These are phyloP conservation scores for Yarrowia sp. DNA, from an alignment of 805 yeast genomes.

Conservation along the genomic window DNA sequence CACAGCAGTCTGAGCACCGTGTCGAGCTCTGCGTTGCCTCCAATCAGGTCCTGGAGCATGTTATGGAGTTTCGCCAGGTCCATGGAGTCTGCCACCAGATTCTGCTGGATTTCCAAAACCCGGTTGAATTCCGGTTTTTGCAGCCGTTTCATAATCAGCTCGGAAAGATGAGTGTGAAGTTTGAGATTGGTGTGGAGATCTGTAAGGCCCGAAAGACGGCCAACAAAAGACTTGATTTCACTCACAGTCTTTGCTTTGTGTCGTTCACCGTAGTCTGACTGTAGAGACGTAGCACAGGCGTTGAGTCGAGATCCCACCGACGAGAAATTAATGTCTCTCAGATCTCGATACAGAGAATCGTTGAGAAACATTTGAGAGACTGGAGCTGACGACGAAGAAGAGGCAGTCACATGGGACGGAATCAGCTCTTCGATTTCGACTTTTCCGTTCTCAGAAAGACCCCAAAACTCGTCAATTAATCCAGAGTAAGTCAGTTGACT, in stretches of 20 bases:
- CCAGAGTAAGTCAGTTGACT: constrained; percentile 82
- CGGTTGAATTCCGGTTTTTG: constrained; percentile 36
- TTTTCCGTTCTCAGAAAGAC: constrained; percentile 41
- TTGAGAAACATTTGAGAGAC: constrained; percentile 26
- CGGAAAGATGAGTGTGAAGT: constrained; percentile 72
- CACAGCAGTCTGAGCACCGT: constrained; percentile 54
- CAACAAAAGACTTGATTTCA: constrained; percentile 70
- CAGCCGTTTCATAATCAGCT: constrained; percentile 52
- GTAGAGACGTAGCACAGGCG: constrained; percentile 64
- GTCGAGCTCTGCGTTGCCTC: constrained; percentile 42
- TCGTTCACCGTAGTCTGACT: constrained; percentile 59
- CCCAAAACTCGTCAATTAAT: constrained; percentile 67
- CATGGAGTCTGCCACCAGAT: constrained; percentile 53
- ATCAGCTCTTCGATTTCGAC: constrained; percentile 31
- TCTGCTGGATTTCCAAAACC: constrained; percentile 47
- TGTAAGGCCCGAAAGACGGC: constrained; percentile 63
- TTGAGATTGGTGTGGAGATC: constrained; percentile 63
- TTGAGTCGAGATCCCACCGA: constrained; percentile 73
- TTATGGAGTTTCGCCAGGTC: constrained; percentile 42
- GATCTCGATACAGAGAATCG: constrained; percentile 49
- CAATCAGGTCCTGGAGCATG: constrained; percentile 50
- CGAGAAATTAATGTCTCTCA: constrained; percentile 71
- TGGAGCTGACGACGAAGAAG: constrained; percentile 26
- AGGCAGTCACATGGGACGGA: constrained; percentile 33
- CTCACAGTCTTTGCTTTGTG: constrained; percentile 56